Evolutionary conservation across 371 early-diverging fungal genomes (phyloP).

Genomic region (Apophysomyces ossiformis): DNA sequence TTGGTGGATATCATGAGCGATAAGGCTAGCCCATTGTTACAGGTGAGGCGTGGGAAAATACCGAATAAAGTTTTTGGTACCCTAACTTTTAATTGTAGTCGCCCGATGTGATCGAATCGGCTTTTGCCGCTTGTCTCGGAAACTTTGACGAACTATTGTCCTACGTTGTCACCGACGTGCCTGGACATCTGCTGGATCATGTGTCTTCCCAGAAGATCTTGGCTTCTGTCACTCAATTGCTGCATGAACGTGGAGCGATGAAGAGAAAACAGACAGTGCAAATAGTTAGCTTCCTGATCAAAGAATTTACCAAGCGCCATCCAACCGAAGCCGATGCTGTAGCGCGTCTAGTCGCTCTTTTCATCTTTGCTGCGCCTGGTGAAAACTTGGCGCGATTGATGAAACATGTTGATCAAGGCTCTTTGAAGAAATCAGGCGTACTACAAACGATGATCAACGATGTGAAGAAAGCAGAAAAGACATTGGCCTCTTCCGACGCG

Average conservation of each 20-base stretch:
- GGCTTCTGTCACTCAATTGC: slow-evolving; percentile 26
- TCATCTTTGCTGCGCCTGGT: slow-evolving; percentile 32
- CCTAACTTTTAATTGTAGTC: slow-evolving; percentile 16
- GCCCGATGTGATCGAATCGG: slow-evolving; percentile 54
- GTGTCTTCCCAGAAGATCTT: slow-evolving; percentile 45
- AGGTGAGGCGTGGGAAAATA: slow-evolving; percentile 19
- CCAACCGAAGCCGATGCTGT: slow-evolving; percentile 27
- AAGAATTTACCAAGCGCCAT: slow-evolving; percentile 29
- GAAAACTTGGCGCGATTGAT: slow-evolving; percentile 18
- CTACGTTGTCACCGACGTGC: slow-evolving; percentile 40
- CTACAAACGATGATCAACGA: slow-evolving; percentile 23
- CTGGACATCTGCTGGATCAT: slow-evolving; percentile 35
- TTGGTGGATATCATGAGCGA: slow-evolving; percentile 56
- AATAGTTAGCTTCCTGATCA: slow-evolving; percentile 39
- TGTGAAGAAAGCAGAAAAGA: slow-evolving; percentile 16
- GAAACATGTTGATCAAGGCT: background rate
- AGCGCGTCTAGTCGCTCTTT: slow-evolving; percentile 36
- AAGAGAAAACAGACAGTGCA: slow-evolving; percentile 26
- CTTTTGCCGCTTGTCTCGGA: slow-evolving; percentile 57
- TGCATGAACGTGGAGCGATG: slow-evolving; percentile 35
- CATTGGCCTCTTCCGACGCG: slow-evolving; percentile 1
- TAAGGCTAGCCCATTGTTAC: slow-evolving; percentile 31
- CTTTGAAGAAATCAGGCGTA: slow-evolving; percentile 1
- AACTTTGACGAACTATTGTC: slow-evolving; percentile 52
- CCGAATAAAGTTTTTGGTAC: background rate